Evolutionary conservation across 345 rosid species (phyloP), one percentile per base, ranked within the genome.

Genomic region (Geranium rotundifolium): DNA sequence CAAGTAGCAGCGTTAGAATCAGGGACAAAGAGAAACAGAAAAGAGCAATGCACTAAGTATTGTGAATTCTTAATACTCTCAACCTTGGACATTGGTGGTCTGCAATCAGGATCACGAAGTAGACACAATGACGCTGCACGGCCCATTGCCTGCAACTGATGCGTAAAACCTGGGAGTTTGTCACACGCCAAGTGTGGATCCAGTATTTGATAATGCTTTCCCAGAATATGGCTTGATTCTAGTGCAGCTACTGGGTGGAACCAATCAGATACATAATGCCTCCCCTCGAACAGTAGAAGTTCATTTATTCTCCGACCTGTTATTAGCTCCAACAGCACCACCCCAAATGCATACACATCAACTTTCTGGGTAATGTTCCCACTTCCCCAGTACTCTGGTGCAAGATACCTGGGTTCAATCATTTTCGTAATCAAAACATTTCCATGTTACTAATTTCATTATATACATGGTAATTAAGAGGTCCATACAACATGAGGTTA

Each of bases 321-420:
- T 72, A 86, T 58, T 67, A 86, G 70, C 79, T 86, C 93, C 61
- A 86, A 58, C 57, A 86, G 63, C 37, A 84, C 79, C 65, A 84
- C 77, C 58, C 93, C 93, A 67, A 82, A 86, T 41, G 93, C 88
- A 67, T 82, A 86, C 0, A 79, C 85, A 65, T 86, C 89, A 16
- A 79, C 82, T 64, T 75, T 77, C 58, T 77, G 73, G 0, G 84
- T 80, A 57, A 75, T 72, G 63, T 66, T 76, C 66, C 88, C 82
- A 59, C 77, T 81, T 54, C 78, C 70, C 30, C 71, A 57, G 59
- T 79, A 86, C 65, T 84, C 93, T 16, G 93, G 86, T 20, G 89
- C 89, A 56, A 82, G 83, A 65, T 73, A 84, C 65, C 92, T 86
- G 79, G 19, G 64, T 61, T 64, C 29, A 63, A 59, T 63, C 65